Evolutionary conservation across 495 filamentous ascomycete genomes (phyloP).

Genomic region (Ascodesmis nigricans): DNA sequence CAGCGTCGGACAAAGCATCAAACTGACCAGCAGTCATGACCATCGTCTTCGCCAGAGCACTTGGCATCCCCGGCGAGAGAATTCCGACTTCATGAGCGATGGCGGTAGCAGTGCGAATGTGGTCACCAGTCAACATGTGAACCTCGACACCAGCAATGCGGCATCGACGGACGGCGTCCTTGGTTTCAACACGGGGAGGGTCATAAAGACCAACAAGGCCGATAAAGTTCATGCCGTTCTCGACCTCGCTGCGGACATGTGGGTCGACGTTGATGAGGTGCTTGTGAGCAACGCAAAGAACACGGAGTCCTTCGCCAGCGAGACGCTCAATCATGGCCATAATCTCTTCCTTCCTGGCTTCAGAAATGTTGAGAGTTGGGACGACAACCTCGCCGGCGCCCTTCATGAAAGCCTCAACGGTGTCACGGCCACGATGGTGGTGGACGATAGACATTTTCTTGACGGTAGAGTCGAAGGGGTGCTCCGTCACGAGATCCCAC

Average conservation of each 20-base stretch:
- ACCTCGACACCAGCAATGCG: constrained; percentile 35
- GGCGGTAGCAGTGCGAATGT: constrained; percentile 38
- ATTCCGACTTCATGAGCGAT: constrained; percentile 35
- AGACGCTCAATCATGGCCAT: constrained; percentile 29
- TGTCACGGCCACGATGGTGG: constrained; percentile 21
- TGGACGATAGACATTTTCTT: constrained; percentile 40
- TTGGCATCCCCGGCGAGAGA: constrained; percentile 18
- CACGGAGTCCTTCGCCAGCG: constrained; percentile 34
- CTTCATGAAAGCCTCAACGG: constrained; percentile 31
- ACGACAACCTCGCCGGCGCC: constrained; percentile 35
- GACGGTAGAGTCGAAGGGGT: constrained; percentile 38
- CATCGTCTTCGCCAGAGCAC: constrained; percentile 23
- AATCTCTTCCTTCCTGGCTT: constrained; percentile 22
- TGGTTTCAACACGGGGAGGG: constrained; percentile 46
- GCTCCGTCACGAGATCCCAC: constrained; percentile 29
- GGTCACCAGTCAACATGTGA: constrained; percentile 46
- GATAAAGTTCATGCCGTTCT: constrained; percentile 36
- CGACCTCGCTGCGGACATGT: constrained; percentile 28
- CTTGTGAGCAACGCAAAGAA: constrained; percentile 32
- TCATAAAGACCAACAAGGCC: constrained; percentile 55
- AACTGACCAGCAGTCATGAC: constrained; percentile 52
- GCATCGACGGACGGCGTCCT: constrained; percentile 30
- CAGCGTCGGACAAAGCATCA: constrained; percentile 37
- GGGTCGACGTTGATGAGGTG: constrained; percentile 21
- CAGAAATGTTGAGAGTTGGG: constrained; percentile 24